A percentile compares a stretch with the other conserved stretches of the same genome.
Evolutionary conservation across 2,329 filamentous ascomycete genomes (phyloP).

Genomic region (Diaporthe sp.): DNA sequence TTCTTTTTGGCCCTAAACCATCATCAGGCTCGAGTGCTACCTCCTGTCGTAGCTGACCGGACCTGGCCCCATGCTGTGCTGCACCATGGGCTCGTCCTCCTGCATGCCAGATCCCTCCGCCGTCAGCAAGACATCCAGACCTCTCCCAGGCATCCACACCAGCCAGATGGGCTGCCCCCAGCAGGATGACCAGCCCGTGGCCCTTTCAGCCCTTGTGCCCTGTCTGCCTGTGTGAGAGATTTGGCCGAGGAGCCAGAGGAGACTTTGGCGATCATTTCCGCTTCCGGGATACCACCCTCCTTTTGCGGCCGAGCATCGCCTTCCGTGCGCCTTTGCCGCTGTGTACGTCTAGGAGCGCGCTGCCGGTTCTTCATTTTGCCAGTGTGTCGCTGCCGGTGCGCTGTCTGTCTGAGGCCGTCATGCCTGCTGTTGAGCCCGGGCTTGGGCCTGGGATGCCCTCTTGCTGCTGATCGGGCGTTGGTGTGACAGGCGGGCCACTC

Average conservation of each 20-base stretch:
- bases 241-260: slow-evolving; percentile 24
- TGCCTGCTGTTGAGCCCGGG: background rate
- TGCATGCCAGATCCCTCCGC: slow-evolving; percentile 33
- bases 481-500: slow-evolving; percentile 22
- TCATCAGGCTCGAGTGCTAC: slow-evolving; percentile 29
- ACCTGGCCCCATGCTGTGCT: slow-evolving; percentile 9
- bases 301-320: slow-evolving; percentile 33
- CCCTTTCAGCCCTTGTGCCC: slow-evolving; percentile 2
- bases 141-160: background rate
- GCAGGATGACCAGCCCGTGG: background rate
- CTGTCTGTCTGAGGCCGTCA: slow-evolving; percentile 1
- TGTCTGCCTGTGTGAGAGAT: slow-evolving; percentile 2
- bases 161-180: background rate
- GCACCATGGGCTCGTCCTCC: slow-evolving; percentile 21
- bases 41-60: slow-evolving; percentile 26
- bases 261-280: slow-evolving; percentile 26
- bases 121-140: slow-evolving; percentile 16
- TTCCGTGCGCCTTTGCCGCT: slow-evolving; percentile 22
- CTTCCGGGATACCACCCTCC: slow-evolving; percentile 31
- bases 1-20: slow-evolving; percentile 29
- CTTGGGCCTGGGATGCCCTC: background rate
- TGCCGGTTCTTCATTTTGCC: background rate
- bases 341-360: background rate
- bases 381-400: background rate
- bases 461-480: slow-evolving; percentile 24